Conservation (phyloP, 257 asterid genomes). For the Echium plantagineum region DNA sequence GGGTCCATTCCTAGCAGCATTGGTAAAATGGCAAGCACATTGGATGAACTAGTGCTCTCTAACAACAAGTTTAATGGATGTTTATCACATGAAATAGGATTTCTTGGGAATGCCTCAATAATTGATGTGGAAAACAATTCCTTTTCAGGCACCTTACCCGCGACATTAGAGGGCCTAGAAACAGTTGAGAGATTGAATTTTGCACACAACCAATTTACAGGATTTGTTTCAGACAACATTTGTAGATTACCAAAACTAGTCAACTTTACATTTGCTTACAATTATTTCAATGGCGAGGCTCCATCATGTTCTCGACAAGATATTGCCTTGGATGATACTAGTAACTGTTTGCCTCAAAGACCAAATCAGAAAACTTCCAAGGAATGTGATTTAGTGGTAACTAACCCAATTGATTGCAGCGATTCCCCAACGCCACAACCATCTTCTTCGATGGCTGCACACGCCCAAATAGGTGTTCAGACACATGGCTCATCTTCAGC, state of each 20-base stretch:
- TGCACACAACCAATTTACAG: constrained; percentile 18
- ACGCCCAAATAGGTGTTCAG: too few species aligned
- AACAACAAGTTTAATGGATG: constrained; percentile 22
- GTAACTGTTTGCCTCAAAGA: constrained; percentile 24
- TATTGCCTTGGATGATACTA: constrained; percentile 10
- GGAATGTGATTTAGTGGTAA: constrained; percentile 17
- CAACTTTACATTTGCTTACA: constrained; percentile 14
- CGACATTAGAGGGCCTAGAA: constrained; percentile 13
- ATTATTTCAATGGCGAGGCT: constrained; percentile 21
- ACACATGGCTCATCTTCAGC: too few species aligned
- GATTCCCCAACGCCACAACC: not conserved
- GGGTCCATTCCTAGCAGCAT: constrained; percentile 30
- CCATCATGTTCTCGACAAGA: constrained; percentile 9
- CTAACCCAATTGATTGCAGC: constrained; percentile 22
- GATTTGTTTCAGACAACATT: constrained; percentile 18
- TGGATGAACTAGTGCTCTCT: constrained; percentile 18
- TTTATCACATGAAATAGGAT: constrained; percentile 24
- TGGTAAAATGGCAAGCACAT: constrained; percentile 23
- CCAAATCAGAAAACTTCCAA: constrained; percentile 19
- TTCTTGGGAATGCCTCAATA: constrained; percentile 1
- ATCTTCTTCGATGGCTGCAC: too few species aligned
- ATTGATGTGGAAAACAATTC: constrained; percentile 17
- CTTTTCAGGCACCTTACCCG: constrained; percentile 20
- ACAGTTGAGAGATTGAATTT: constrained; percentile 19
- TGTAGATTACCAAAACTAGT: constrained; percentile 18